A percentile compares a stretch with the other conserved stretches of the same genome.
These are phyloP conservation scores for Aspergillus hancockii DNA, from an alignment of 495 filamentous ascomycete genomes.

Conservation along the genomic window DNA sequence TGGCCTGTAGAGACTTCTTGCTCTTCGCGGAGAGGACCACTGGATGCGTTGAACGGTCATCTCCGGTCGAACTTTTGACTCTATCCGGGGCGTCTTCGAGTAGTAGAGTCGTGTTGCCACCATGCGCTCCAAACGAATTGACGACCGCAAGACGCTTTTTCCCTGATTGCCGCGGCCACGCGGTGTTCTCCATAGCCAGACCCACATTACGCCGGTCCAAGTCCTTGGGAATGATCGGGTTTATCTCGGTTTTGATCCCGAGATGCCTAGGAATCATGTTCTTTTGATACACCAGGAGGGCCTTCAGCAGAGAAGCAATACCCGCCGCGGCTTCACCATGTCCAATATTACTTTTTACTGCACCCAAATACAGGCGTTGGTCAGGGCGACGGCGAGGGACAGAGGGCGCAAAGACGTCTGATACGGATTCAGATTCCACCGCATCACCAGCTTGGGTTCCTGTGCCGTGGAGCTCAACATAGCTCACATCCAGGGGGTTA, in stretches of 20 bases:
- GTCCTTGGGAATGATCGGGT: slow-evolving; percentile 30
- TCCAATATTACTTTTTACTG: slow-evolving; percentile 41
- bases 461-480: too few species aligned
- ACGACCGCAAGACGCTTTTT: slow-evolving; percentile 30
- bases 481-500: too few species aligned
- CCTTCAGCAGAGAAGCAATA: slow-evolving; percentile 35
- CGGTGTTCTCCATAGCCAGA: slow-evolving; percentile 22
- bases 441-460: not conserved
- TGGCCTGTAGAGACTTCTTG: slow-evolving; percentile 33
- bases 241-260: slow-evolving; percentile 48
- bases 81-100: slow-evolving; percentile 12
- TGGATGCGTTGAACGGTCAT: slow-evolving; percentile 13
- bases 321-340: slow-evolving; percentile 42
- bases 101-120: slow-evolving; percentile 15
- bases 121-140: slow-evolving; percentile 40
- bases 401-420: not conserved
- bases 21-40: slow-evolving; percentile 39
- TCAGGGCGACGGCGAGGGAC: not conserved
- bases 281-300: slow-evolving; percentile 32
- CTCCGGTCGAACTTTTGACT: not conserved
- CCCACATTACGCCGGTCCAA: slow-evolving; percentile 29
- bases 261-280: slow-evolving; percentile 34
- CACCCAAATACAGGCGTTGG: slow-evolving; percentile 22
- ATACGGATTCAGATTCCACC: not conserved
- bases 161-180: slow-evolving; percentile 10